phyloP scores from a whole-genome alignment of 2,329 filamentous ascomycete species.

The Bimuria novae-zelandiae region DNA sequence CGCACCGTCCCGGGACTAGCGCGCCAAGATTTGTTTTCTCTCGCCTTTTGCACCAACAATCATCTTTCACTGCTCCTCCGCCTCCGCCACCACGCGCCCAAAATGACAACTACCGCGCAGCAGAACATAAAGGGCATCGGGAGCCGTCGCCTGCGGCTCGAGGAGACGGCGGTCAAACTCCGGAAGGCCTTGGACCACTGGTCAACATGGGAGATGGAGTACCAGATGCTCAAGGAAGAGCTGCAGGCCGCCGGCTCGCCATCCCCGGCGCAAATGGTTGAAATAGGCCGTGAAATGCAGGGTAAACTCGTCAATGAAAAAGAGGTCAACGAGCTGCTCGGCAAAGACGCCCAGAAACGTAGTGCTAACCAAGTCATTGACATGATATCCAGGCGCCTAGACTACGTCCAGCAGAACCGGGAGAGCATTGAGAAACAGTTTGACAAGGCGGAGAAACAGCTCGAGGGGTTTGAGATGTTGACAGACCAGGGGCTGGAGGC shows the following conservation, averaged over 20 bases:
- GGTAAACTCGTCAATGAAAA: slow-evolving; percentile 67
- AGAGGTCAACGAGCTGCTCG: slow-evolving; percentile 61
- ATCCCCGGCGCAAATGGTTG: slow-evolving; percentile 35
- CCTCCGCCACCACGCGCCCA: slow-evolving; percentile 6
- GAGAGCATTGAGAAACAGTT: slow-evolving; percentile 74
- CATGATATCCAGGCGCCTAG: slow-evolving; percentile 74
- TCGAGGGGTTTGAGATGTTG: slow-evolving; percentile 62
- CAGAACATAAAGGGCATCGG: slow-evolving; percentile 71
- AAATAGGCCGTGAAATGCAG: slow-evolving; percentile 62
- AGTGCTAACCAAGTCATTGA: slow-evolving; percentile 67
- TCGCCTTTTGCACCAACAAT: slow-evolving; percentile 5
- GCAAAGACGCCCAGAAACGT: slow-evolving; percentile 53
- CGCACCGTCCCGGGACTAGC: slow-evolving; percentile 16
- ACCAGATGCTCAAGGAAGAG: slow-evolving; percentile 85
- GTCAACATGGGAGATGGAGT: slow-evolving; percentile 90
- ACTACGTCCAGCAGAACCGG: slow-evolving; percentile 87
- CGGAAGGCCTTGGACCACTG: slow-evolving; percentile 80
- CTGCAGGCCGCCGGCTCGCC: slow-evolving; percentile 56
- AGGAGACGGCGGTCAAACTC: slow-evolving; percentile 75
- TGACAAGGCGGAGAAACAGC: slow-evolving; percentile 68
- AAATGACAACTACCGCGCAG: slow-evolving; percentile 35
- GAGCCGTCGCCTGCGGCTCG: slow-evolving; percentile 73
- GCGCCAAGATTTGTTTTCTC: slow-evolving; percentile 22
- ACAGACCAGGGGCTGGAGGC: slow-evolving; percentile 66
- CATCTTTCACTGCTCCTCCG: slow-evolving; percentile 7